These are phyloP conservation scores for Petunia hybrid DNA, from an alignment of 305 asterid species.

Conservation along the genomic window DNA sequence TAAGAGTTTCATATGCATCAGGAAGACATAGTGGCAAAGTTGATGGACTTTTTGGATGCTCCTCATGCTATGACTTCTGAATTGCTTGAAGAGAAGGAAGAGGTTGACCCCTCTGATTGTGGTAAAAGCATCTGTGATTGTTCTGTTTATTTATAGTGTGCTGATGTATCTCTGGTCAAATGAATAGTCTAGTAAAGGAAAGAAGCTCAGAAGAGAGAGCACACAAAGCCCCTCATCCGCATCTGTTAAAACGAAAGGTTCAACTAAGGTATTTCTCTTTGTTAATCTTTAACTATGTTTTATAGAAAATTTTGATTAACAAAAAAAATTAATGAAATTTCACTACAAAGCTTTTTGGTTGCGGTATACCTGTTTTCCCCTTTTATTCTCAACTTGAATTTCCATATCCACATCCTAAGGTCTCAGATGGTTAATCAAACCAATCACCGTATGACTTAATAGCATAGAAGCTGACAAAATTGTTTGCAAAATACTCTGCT, in stretches of 20 bases:
- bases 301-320: too few relatives aligned
- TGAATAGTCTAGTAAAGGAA: conserved; percentile 63
- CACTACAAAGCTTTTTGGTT: too few relatives aligned
- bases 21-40: conserved; percentile 80
- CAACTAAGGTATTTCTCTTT: conserved; percentile 61
- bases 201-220: conserved; percentile 72
- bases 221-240: conserved; percentile 46
- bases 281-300: neutral
- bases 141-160: conserved; percentile 27
- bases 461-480: too few relatives aligned
- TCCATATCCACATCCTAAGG: too few relatives aligned
- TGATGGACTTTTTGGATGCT: conserved; percentile 77
- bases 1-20: conserved; percentile 39
- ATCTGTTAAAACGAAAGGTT: conserved; percentile 63
- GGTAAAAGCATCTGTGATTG: neutral
- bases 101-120: conserved; percentile 48
- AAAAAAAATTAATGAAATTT: too few relatives aligned
- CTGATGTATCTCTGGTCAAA: conserved; percentile 29
- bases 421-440: too few relatives aligned
- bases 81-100: conserved; percentile 72
- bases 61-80: conserved; percentile 79
- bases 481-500: too few relatives aligned
- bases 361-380: too few relatives aligned
- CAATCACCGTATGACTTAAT: too few relatives aligned
- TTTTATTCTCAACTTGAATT: too few relatives aligned